These are phyloP conservation scores for Punctularia strigosozonata DNA, from an alignment of 768 basidiomycete genomes.

Conservation along the genomic window DNA sequence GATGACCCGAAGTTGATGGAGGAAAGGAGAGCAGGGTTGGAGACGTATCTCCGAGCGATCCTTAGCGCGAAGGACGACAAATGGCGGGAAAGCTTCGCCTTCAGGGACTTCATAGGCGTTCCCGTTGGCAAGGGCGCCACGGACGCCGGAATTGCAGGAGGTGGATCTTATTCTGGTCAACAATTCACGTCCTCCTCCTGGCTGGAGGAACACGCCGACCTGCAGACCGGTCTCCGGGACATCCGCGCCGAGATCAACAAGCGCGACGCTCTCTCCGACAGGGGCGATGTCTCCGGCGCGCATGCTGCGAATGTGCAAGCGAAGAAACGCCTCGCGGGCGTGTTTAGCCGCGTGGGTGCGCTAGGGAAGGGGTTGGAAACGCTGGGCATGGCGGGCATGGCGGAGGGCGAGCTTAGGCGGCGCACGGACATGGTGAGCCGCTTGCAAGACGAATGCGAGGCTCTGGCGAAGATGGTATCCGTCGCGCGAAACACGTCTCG, in stretches of 20 bases:
- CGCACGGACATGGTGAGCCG: slow-evolving; percentile 82
- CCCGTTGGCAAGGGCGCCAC: slow-evolving; percentile 41
- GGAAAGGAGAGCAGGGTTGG: slow-evolving; percentile 67
- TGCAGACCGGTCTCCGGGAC: slow-evolving; percentile 67
- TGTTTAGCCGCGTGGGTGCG: slow-evolving; percentile 60
- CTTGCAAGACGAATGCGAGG: slow-evolving; percentile 86
- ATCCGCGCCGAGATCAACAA: slow-evolving; percentile 81
- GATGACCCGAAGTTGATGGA: slow-evolving; percentile 55
- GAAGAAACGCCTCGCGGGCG: slow-evolving; percentile 72
- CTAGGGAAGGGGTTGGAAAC: slow-evolving; percentile 60
- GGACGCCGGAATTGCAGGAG: slow-evolving; percentile 16
- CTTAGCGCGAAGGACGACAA: slow-evolving; percentile 67
- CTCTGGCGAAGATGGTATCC: slow-evolving; percentile 76
- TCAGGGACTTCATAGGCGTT: slow-evolving; percentile 81
- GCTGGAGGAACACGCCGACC: slow-evolving; percentile 79
- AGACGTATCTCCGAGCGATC: slow-evolving; percentile 79
- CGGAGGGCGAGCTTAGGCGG: slow-evolving; percentile 85
- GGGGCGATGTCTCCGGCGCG: slow-evolving; percentile 60
- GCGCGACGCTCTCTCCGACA: slow-evolving; percentile 73
- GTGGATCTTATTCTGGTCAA: too few species aligned
- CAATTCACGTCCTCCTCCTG: slow-evolving; percentile 72
- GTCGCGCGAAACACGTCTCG: slow-evolving; percentile 49
- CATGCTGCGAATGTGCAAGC: slow-evolving; percentile 76
- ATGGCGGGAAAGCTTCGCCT: slow-evolving; percentile 72
- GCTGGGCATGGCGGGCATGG: slow-evolving; percentile 61